These are phyloP conservation scores for Saccharomycopsis fibuligera DNA, from an alignment of 805 yeast genomes.

Conservation along the genomic window DNA sequence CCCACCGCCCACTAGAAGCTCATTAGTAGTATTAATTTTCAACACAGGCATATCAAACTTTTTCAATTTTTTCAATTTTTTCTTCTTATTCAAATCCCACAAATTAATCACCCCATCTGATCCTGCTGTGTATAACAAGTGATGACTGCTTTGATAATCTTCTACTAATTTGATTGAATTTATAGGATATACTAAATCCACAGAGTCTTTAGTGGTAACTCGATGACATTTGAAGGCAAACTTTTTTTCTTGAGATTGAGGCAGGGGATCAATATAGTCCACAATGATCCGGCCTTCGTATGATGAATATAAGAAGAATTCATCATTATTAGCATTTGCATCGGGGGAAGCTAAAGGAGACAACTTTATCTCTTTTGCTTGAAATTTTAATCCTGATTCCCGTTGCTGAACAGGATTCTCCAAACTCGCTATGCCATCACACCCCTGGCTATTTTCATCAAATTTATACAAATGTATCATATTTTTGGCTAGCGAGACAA, in stretches of 20 bases:
- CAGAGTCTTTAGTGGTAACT: slow-evolving; percentile 11
- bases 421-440: too few relatives aligned
- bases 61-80: slow-evolving; percentile 20
- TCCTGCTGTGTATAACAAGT: slow-evolving; percentile 18
- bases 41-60: slow-evolving; percentile 13
- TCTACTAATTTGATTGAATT: slow-evolving; percentile 11
- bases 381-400: slow-evolving; percentile 18
- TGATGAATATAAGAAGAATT: slow-evolving; percentile 18
- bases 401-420: slow-evolving; percentile 7
- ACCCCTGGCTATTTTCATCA: background rate
- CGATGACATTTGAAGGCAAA: slow-evolving; percentile 22
- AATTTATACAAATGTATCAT: slow-evolving; percentile 14
- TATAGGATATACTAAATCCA: slow-evolving; percentile 19
- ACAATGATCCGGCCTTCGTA: slow-evolving; percentile 19
- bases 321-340: background rate
- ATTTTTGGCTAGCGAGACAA: slow-evolving; percentile 8
- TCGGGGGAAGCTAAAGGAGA: background rate
- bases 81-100: slow-evolving; percentile 21
- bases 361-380: slow-evolving; percentile 14
- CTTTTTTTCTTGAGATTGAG: slow-evolving; percentile 14
- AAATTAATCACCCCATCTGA: slow-evolving; percentile 21
- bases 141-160: background rate
- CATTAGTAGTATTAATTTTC: slow-evolving; percentile 2
- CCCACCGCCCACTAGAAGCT: too few relatives aligned
- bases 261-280: slow-evolving; percentile 8